phyloP scores from a whole-genome alignment of 257 asterid species.

The Solanum verrucosum region DNA sequence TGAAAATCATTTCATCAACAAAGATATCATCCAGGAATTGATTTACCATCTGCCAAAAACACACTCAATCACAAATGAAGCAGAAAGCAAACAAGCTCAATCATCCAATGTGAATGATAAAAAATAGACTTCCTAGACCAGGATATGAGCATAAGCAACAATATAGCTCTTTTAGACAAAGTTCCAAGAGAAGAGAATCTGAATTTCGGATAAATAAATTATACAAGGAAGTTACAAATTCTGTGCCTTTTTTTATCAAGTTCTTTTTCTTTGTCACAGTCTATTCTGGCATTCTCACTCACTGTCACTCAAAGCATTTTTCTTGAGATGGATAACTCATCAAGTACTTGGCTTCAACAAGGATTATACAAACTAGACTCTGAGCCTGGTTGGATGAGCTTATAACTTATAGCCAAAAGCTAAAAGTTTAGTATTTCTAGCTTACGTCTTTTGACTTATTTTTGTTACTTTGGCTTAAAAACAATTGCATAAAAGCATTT shows the following conservation, averaged over 20 bases:
- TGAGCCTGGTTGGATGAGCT: neutral
- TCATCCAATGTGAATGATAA: neutral
- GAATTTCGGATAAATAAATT: neutral
- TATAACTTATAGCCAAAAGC: neutral
- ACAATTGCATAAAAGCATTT: neutral
- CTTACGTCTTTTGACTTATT: neutral
- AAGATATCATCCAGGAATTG: neutral
- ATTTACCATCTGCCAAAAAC: neutral
- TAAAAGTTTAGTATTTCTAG: neutral
- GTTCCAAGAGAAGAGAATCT: neutral
- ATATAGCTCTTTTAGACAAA: neutral
- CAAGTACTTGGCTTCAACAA: neutral
- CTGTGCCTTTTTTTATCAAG: neutral
- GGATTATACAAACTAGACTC: neutral
- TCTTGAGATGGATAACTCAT: neutral
- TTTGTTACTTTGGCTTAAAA: neutral
- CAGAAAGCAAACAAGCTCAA: neutral
- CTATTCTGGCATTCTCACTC: neutral
- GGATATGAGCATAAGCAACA: neutral
- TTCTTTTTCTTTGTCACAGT: neutral
- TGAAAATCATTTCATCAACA: neutral
- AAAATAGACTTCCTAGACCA: neutral
- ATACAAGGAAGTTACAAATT: neutral
- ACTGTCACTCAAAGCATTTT: neutral
- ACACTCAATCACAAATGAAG: neutral